Base-by-base conservation (phyloP, 805 yeast genomes). In the Groenewaldozyma tartarivorans region DNA sequence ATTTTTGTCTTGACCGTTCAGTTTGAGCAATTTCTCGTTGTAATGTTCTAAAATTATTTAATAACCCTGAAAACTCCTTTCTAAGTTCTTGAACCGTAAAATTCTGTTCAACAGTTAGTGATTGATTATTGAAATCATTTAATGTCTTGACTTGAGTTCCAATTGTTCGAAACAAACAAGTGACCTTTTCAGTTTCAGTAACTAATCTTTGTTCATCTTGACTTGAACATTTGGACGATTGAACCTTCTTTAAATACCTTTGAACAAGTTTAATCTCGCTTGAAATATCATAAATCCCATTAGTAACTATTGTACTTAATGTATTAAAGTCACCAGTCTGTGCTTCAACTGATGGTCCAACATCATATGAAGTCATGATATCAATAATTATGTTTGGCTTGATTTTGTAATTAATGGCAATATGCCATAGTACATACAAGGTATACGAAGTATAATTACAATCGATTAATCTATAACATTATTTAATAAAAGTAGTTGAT, bases 61-160 rank as follows among this genome's bases (percentile, higher is more conserved):
- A 69, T 17, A 81, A 65, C 16, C 67, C 69, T 22, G 64, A 64
- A 49, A 74, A 77, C 56, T 83, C 90, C 18, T 64, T 65, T 13
- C 66, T 62, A 16, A 83, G 57, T 43, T 81, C 70, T 17, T 74
- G 74, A 47, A 68, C 69, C 5, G 69, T 64, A 47, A 73, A 67
- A 43, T 42, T 39, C 35, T 52, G 51, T 3, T 55, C 44, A 16
- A 45, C 38, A n/a, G 36, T 26, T 33, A 52, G 41, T 20, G 37
- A n/a, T 9, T 35, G 27, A 18, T 38, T 20, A 38, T 46, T 45
- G 45, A 47, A 43, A 17, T 43, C 47, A 11, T 42, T 36, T 11
- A 50, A 26, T 5, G 39, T 22, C 36, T 46, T 47, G 21, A 47
- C 41, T 15, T 36, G 41, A 7, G 33, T 35, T 4, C 52, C 51